Evolutionary conservation across 176 grass and related monocot genomes (phyloP), one percentile per base, ranked within the genome.

Genomic region (Typha latifolia): DNA sequence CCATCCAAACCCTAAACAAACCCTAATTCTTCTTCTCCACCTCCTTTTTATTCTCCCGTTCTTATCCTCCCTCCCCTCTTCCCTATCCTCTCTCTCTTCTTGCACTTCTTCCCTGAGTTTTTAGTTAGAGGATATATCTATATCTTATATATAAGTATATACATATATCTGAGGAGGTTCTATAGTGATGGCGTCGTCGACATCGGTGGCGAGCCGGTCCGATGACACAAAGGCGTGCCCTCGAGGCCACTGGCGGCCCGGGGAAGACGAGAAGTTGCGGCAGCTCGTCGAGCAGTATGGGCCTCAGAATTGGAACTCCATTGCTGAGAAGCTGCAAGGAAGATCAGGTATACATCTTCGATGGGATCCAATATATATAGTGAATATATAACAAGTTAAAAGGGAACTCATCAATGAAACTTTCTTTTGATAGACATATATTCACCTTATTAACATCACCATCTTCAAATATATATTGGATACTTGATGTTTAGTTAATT

Each of bases 291-390:
- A 91, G n/a, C 76, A 91, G 85, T 78, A 89, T 57, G 92, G 92
- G 1, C 82, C 92, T 0, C 92, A 91, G 80, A 96, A 96, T 69
- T 96, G 92, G 92, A 96, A 96, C 62, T 96, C 92, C 12, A 89
- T 96, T 72, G 88, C 92, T 14, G 85, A 96, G 72, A 91, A 96
- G 69, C 81, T 96, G 15, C 73, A 89, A 48, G 92, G 92, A 8
- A 91, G 92, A 86, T 96, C 92, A 91, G 92, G 88, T 96, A 2
- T 26, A 26, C 24, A 26, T 29, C 27, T 29, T 29, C 3, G 1
- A 29, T 29, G 27, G 27, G 27, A 29, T 43, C 37, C 37, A 43
- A 43, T 6, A 43, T 10, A 43, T 43, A 43, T 43, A 43, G 37
- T 43, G 37, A 43, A 43, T 43, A 43, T 43, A 10, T 43, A 7